phyloP scores from a whole-genome alignment of 208 protist species.

The Endotrypanum monterogeii region DNA sequence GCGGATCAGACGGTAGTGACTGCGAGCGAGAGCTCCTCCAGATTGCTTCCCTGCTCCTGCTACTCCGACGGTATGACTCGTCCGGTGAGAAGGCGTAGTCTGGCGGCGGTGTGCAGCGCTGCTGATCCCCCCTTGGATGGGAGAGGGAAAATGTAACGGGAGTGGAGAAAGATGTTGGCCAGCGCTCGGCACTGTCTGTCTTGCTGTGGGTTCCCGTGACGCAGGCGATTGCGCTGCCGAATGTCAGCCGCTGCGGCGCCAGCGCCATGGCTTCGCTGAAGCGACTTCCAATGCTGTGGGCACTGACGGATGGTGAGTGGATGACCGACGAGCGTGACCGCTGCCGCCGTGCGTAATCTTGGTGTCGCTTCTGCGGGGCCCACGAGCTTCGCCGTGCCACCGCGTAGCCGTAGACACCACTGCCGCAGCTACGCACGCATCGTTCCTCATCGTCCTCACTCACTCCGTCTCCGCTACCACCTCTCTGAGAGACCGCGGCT shows the following conservation, averaged over 20 bases:
- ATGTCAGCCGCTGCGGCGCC: slow-evolving; percentile 29
- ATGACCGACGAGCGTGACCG: slow-evolving; percentile 2
- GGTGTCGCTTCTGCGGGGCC: slow-evolving; percentile 25
- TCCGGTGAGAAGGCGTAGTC: slow-evolving; percentile 7
- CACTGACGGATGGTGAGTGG: slow-evolving; percentile 2
- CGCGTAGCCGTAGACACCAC: slow-evolving; percentile 28
- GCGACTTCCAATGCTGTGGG: slow-evolving; percentile 2
- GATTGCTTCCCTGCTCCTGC: background rate
- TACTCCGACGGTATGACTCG: background rate
- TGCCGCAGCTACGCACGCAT: background rate
- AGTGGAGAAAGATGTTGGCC: slow-evolving; percentile 13
- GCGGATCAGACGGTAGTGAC: slow-evolving; percentile 2
- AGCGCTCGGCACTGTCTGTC: slow-evolving; percentile 21
- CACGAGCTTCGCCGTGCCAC: slow-evolving; percentile 26
- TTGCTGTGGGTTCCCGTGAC: slow-evolving; percentile 1
- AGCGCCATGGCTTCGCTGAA: background rate
- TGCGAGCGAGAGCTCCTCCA: slow-evolving; percentile 1
- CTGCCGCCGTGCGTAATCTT: background rate
- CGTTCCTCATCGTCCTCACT: slow-evolving; percentile 6
- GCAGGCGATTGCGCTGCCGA: slow-evolving; percentile 24
- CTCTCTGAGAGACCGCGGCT: background rate
- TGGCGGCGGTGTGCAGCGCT: slow-evolving; percentile 4
- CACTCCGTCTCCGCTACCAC: background rate
- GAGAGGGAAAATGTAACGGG: background rate
- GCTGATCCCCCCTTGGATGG: background rate